These are phyloP conservation scores for Yueomyces sp. DNA, from an alignment of 805 yeast species.

Conservation along the genomic window DNA sequence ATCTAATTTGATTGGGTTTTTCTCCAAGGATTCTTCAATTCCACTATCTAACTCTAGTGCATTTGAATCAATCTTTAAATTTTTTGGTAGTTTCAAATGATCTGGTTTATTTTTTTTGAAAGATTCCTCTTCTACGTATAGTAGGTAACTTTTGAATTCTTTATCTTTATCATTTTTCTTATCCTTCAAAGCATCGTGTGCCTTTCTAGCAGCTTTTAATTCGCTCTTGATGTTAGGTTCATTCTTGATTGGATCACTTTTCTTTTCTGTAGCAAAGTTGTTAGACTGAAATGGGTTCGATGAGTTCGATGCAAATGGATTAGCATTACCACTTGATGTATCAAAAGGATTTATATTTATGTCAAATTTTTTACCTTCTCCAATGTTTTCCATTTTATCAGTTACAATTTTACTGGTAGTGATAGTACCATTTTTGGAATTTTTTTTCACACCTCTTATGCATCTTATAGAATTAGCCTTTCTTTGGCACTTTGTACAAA, in stretches of 20 bases:
- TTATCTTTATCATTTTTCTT: slow-evolving; percentile 8
- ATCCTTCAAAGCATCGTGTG: slow-evolving; percentile 17
- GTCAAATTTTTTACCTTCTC: slow-evolving; percentile 29
- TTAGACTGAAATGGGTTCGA: slow-evolving; percentile 14
- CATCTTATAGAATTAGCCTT: slow-evolving; percentile 61
- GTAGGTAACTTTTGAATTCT: slow-evolving; percentile 47
- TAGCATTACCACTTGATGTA: slow-evolving; percentile 4
- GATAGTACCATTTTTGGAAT: slow-evolving; percentile 33
- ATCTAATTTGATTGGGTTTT: slow-evolving; percentile 19
- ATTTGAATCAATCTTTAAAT: slow-evolving; percentile 37
- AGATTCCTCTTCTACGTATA: slow-evolving; percentile 63
- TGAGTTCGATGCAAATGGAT: slow-evolving; percentile 16
- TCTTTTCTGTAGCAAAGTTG: not conserved
- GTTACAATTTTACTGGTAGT: slow-evolving; percentile 27
- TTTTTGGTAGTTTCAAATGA: slow-evolving; percentile 35
- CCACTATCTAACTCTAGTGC: slow-evolving; percentile 29
- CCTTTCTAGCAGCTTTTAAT: slow-evolving; percentile 24
- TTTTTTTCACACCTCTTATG: slow-evolving; percentile 61
- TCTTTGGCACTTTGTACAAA: slow-evolving; percentile 62
- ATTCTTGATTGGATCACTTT: slow-evolving; percentile 3
- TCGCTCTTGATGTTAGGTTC: slow-evolving; percentile 4
- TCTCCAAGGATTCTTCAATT: slow-evolving; percentile 12
- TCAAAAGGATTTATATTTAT: slow-evolving; percentile 26
- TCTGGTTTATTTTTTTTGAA: slow-evolving; percentile 39
- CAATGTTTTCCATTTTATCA: slow-evolving; percentile 28